Evolutionary conservation across 805 yeast species (phyloP), one percentile per base, ranked within the genome.

Genomic region (Huiozyma sinensis): DNA sequence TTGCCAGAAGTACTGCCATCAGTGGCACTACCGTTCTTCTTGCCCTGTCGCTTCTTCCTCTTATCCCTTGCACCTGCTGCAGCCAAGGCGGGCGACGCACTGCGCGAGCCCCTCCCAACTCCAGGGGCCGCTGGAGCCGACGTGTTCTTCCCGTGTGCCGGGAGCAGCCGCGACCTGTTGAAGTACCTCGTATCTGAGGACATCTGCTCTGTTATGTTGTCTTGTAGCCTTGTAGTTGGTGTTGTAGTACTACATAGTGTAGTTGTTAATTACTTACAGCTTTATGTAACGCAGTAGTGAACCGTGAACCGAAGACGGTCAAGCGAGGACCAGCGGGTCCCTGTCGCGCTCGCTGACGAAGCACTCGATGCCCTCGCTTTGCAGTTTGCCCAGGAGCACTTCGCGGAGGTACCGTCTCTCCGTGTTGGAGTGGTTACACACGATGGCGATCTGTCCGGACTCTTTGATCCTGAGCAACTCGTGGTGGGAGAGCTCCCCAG

Each of bases 401-500:
- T 65, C 71, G 27, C 56, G 51, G 49, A 92, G 66, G 57, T 80
- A 92, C 0, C 95, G 95, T 45, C 98, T 70, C 63, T 92, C 98
- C 0, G 96, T 86, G 60, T 90, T 90, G 13, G 95, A 76, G 57
- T 92, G 98, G 55, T 90, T 90, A 54, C 95, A 83, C 3, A 78
- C 75, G 39, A 92, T 70, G 3, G 88, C 86, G 7, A 77, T 68
- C 12, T 77, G 69, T 0, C 95, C 95, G 11, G 67, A 54, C 53
- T 90, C 97, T 40, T 72, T 76, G 50, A 81, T 70, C 45, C 64
- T 75, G 35, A 92, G 70, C 7, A 83, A 82, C 60, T 92, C 97
- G 58, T 92, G 99, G 56, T 92, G 99, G 27, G 95, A 81, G 51
- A 92, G 65, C 59, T 92, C 99, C 1, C 99, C 99, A 0, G 98